A percentile compares a stretch with the other conserved stretches of the same genome.
These are phyloP conservation scores for Oryza australiensis DNA, from an alignment of 176 grass and related monocot species.

Conservation along the genomic window DNA sequence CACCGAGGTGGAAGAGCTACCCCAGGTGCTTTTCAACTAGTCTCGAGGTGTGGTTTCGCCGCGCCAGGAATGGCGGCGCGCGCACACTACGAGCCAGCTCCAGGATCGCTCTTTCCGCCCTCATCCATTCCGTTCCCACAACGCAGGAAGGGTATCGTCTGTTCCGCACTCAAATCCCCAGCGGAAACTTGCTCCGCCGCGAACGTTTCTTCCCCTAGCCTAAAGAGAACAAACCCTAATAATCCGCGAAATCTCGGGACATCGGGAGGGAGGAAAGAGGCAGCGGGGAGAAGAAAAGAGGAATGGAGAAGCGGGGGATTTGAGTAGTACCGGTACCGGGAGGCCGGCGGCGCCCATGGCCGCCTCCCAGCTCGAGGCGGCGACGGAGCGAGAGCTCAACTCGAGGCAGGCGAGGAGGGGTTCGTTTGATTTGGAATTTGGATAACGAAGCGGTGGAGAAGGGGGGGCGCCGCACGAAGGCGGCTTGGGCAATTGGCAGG, in stretches of 20 bases:
- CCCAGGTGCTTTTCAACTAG: background rate
- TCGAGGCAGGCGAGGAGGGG: background rate
- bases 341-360: conserved; percentile 24
- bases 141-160: background rate
- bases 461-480: too few species aligned
- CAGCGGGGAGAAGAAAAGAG: background rate
- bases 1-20: too few species aligned
- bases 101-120: background rate
- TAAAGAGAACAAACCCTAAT: background rate
- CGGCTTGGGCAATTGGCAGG: too few species aligned
- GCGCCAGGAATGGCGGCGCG: background rate
- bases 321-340: conserved; percentile 14
- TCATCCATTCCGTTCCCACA: background rate
- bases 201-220: background rate
- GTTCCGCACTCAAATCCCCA: background rate
- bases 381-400: background rate
- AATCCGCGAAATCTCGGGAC: background rate
- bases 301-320: background rate
- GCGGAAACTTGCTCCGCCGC: background rate
- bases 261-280: background rate
- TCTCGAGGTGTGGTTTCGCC: background rate
- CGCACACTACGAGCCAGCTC: background rate
- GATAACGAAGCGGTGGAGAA: background rate
- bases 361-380: conserved; percentile 6
- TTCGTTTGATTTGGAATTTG: background rate